Evolutionary conservation across 2,329 filamentous ascomycete genomes (phyloP).

Genomic region (Rhynchosporium secalis): DNA sequence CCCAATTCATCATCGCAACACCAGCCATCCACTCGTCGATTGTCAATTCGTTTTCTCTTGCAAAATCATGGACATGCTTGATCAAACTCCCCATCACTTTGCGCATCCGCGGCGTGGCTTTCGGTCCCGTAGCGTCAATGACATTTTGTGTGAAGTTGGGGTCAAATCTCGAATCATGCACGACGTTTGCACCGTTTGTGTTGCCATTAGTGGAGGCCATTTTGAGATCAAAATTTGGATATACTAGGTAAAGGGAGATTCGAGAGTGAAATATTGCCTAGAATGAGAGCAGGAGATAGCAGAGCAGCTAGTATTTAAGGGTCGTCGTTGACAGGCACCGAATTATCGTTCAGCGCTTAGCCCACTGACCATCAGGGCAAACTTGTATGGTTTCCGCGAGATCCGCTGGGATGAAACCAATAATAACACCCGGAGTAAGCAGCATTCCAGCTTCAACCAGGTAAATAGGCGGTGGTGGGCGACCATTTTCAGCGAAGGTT

Average conservation of each 20-base stretch:
- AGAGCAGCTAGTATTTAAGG: constrained; percentile 10
- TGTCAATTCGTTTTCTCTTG: constrained; percentile 57
- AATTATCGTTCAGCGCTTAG: too few relatives aligned
- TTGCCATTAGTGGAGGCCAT: constrained; percentile 46
- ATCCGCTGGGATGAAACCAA: not conserved
- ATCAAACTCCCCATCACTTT: constrained; percentile 56
- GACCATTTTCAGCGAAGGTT: not conserved
- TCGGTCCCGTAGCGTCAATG: constrained; percentile 61
- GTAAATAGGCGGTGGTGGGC: not conserved
- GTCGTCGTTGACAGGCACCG: not conserved
- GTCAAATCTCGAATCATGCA: constrained; percentile 50
- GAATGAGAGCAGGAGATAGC: not conserved
- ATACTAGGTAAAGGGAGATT: not conserved
- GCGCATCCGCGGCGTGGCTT: constrained; percentile 56
- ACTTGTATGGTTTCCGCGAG: constrained; percentile 11
- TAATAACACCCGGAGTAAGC: not conserved
- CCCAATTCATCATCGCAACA: constrained; percentile 58
- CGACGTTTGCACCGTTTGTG: constrained; percentile 41
- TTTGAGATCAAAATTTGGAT: not conserved
- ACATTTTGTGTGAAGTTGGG: constrained; percentile 61
- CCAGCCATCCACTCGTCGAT: constrained; percentile 59
- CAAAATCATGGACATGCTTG: constrained; percentile 58
- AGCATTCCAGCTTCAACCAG: not conserved
- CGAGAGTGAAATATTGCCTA: not conserved
- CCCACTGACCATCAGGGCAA: constrained; percentile 2